Evolutionary conservation across 192 early-diverging fungal genomes (phyloP).

Genomic region (Backusella parvicylindrica): DNA sequence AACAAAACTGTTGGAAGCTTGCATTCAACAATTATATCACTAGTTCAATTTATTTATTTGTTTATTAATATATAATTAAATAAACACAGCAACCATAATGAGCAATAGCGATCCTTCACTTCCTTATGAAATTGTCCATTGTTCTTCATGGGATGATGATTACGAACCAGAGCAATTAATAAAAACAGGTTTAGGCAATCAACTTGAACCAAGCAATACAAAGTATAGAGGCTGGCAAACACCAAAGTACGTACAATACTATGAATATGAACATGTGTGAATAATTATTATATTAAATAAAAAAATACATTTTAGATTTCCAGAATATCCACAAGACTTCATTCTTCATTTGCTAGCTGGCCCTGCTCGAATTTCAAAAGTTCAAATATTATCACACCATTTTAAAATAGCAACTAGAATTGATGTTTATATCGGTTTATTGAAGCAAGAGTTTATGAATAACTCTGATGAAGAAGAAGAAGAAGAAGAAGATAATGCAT

Average conservation of each 20-base stretch:
- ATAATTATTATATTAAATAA: not conserved
- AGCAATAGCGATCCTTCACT: not conserved
- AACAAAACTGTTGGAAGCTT: not conserved
- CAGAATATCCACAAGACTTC: slow-evolving; percentile 63
- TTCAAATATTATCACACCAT: slow-evolving; percentile 74
- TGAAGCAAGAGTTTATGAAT: not conserved
- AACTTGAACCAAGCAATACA: slow-evolving; percentile 7
- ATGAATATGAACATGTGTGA: not conserved
- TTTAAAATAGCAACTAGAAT: slow-evolving; percentile 73
- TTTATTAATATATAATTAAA: not conserved
- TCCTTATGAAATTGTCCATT: slow-evolving; percentile 25
- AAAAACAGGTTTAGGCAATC: slow-evolving; percentile 26
- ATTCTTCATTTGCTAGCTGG: slow-evolving; percentile 55
- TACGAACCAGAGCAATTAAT: slow-evolving; percentile 42
- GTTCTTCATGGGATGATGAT: slow-evolving; percentile 40
- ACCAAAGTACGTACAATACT: slow-evolving; percentile 30
- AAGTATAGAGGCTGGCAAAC: slow-evolving; percentile 50
- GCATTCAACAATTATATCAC: not conserved
- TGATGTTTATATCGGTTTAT: slow-evolving; percentile 62
- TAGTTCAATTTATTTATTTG: not conserved
- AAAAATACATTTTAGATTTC: not conserved
- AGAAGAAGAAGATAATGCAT: slow-evolving; percentile 13
- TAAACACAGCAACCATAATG: not conserved
- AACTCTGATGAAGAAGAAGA: not conserved
- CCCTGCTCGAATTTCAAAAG: slow-evolving; percentile 54